These are phyloP conservation scores for Ophiostoma himal-ulmi DNA, from an alignment of 2,329 filamentous ascomycete species.

Conservation along the genomic window DNA sequence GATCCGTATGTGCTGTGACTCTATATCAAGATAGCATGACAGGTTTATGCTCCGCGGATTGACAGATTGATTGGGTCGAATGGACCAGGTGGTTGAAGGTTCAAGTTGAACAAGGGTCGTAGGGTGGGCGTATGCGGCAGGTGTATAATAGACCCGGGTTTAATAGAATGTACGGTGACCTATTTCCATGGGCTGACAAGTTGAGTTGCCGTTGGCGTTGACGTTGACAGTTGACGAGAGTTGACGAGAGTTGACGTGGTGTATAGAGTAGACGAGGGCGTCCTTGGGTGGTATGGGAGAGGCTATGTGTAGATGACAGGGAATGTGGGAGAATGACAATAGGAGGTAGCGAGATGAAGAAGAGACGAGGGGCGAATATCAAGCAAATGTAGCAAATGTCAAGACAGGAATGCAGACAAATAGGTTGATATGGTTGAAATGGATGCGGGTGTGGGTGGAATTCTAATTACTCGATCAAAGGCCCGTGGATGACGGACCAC, in stretches of 20 bases:
- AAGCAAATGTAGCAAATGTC: neutral
- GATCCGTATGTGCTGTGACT: neutral
- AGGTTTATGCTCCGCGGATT: neutral
- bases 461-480: constrained; percentile 18
- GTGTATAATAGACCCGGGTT: neutral
- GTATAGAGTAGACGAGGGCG: neutral
- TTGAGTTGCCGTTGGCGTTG: neutral
- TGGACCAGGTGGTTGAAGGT: neutral
- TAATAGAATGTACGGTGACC: neutral
- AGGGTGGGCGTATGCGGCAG: neutral
- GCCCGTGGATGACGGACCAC: neutral
- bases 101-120: neutral
- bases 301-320: neutral
- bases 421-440: constrained; percentile 1
- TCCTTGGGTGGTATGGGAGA: neutral
- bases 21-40: constrained; percentile 4
- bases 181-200: neutral
- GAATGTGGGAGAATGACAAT: neutral
- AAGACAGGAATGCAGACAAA: constrained; percentile 11
- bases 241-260: neutral
- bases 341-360: neutral
- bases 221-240: neutral
- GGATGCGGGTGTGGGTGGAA: constrained; percentile 17
- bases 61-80: neutral
- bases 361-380: neutral